Percentiles rank a stretch among this genome's conserved stretches.
Conservation (phyloP, 179 eudicot genomes). For the Nepenthes alata region DNA sequence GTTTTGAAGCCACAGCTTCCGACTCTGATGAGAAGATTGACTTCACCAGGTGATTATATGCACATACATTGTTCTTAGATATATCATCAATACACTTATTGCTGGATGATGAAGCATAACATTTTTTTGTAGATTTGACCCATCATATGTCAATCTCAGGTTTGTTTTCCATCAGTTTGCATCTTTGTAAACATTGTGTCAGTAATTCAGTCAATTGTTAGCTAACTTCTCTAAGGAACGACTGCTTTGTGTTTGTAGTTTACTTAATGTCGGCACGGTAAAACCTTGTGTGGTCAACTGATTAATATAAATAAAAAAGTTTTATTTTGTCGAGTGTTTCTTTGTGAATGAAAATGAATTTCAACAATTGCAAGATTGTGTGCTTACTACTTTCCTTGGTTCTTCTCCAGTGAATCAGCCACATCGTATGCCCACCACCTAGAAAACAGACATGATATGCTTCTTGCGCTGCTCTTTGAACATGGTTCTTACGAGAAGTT, state of each 20-base stretch:
- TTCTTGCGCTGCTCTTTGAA: slow-evolving; percentile 64
- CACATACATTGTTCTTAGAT: not conserved
- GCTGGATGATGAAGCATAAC: too few relatives aligned
- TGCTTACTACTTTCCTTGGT: slow-evolving; percentile 12
- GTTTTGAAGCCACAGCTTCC: slow-evolving; percentile 66
- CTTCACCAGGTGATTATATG: slow-evolving; percentile 43
- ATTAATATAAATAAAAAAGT: not conserved
- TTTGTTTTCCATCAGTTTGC: too few relatives aligned
- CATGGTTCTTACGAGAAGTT: slow-evolving; percentile 63
- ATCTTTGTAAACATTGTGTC: too few relatives aligned
- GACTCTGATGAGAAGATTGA: slow-evolving; percentile 80
- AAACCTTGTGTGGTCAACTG: too few relatives aligned
- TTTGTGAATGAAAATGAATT: not conserved
- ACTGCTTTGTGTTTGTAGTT: not conserved
- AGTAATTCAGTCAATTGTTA: not conserved
- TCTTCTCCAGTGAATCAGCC: slow-evolving; percentile 54
- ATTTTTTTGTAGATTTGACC: too few relatives aligned
- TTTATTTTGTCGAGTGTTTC: not conserved
- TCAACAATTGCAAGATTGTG: not conserved
- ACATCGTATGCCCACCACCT: slow-evolving; percentile 67
- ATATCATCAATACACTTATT: not conserved
- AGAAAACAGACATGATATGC: slow-evolving; percentile 80
- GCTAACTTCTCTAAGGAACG: not conserved
- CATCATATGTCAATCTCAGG: too few relatives aligned
- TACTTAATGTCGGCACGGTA: too few relatives aligned